Evolutionary conservation across 208 protist species (phyloP).

Genomic region (Leishmania martiniquensis): DNA sequence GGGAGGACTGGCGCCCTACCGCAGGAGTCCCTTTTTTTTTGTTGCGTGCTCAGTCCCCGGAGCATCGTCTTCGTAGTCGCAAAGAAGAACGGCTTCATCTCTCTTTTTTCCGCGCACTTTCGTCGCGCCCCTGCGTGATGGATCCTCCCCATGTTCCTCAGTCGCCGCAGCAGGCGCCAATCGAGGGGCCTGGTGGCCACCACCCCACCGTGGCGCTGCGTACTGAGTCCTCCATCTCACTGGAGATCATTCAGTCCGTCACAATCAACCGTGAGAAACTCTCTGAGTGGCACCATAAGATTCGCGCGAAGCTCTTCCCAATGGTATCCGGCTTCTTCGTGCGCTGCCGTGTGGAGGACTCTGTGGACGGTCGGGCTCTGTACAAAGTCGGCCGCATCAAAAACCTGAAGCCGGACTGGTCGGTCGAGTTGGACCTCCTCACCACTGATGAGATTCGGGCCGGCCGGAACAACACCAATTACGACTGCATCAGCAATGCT

Average conservation of each 20-base stretch:
- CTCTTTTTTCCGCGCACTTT: neutral
- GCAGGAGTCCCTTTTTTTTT: neutral
- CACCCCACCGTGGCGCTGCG: slow-evolving; percentile 55
- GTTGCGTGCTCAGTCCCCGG: neutral
- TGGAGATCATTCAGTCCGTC: slow-evolving; percentile 81
- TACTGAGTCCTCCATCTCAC: slow-evolving; percentile 58
- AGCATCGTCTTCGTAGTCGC: neutral
- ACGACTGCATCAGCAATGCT: slow-evolving; percentile 93
- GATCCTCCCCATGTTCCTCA: slow-evolving; percentile 75
- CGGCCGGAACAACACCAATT: slow-evolving; percentile 88
- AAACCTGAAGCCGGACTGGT: slow-evolving; percentile 90
- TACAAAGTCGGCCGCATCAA: slow-evolving; percentile 94
- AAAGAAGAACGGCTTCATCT: neutral
- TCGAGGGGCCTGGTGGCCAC: slow-evolving; percentile 44
- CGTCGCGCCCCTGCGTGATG: slow-evolving; percentile 25
- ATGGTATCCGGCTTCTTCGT: slow-evolving; percentile 91
- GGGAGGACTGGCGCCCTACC: neutral
- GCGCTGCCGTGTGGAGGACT: slow-evolving; percentile 91
- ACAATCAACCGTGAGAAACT: slow-evolving; percentile 92
- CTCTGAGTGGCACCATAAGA: slow-evolving; percentile 92
- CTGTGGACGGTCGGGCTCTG: slow-evolving; percentile 76
- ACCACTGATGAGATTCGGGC: slow-evolving; percentile 82
- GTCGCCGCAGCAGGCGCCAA: slow-evolving; percentile 66
- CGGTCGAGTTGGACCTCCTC: slow-evolving; percentile 88
- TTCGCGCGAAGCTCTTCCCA: slow-evolving; percentile 80